Percentiles rank a stretch among this genome's conserved stretches.
These are phyloP conservation scores for Colletotrichum sp. DNA, from an alignment of 2,329 filamentous ascomycete genomes.

Conservation along the genomic window DNA sequence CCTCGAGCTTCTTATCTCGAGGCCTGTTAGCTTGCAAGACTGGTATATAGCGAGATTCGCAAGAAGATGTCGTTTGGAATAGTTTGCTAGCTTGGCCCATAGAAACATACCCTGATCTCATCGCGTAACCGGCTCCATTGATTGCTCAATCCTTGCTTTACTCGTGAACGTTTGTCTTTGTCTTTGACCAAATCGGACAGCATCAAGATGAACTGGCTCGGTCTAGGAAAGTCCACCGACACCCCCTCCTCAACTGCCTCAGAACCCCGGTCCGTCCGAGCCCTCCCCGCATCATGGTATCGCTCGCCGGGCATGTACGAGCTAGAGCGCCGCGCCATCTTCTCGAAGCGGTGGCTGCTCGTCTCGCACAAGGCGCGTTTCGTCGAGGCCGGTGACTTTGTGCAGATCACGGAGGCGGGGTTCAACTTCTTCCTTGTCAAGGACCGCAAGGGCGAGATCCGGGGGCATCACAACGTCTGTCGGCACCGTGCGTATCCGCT, in stretches of 20 bases:
- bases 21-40: fast-evolving
- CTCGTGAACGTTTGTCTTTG: not conserved
- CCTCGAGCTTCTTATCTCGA: not conserved
- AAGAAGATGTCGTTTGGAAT: not conserved
- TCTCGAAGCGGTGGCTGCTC: constrained; percentile 37
- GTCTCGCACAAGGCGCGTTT: constrained; percentile 25
- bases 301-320: constrained; percentile 38
- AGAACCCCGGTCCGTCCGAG: constrained; percentile 9
- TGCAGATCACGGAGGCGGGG: not conserved
- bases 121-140: not conserved
- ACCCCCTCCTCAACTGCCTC: not conserved
- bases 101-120: not conserved
- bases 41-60: not conserved
- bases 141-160: not conserved
- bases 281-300: constrained; percentile 28
- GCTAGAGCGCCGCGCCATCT: constrained; percentile 43
- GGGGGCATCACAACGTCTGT: not conserved
- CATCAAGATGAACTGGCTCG: not conserved
- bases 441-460: not conserved
- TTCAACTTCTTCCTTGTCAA: not conserved
- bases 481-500: not conserved
- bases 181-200: fast-evolving
- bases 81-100: not conserved
- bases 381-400: constrained; percentile 24
- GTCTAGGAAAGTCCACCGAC: not conserved